A percentile compares a stretch with the other conserved stretches of the same genome.
These are phyloP conservation scores for Vigna hirtella DNA, from an alignment of 306 rosid species.

Conservation along the genomic window DNA sequence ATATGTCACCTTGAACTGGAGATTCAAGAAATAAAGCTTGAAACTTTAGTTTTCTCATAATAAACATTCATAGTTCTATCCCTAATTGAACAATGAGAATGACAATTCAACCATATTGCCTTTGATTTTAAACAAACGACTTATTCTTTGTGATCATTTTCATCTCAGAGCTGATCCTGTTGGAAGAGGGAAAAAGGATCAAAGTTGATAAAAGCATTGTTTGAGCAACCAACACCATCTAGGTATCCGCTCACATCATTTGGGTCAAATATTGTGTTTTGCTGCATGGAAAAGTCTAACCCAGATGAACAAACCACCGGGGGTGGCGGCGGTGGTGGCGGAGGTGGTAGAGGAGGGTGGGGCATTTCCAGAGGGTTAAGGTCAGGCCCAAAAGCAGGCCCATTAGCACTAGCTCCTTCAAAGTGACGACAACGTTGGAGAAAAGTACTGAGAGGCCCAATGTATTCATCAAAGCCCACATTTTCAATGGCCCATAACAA, in stretches of 20 bases:
- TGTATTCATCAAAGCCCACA: background rate
- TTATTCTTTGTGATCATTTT: too few relatives aligned
- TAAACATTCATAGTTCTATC: background rate
- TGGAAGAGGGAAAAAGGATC: background rate
- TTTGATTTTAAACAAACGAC: background rate
- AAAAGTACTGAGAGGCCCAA: background rate
- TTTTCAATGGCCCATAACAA: constrained; percentile 20
- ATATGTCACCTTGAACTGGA: too few relatives aligned
- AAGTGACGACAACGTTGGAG: background rate
- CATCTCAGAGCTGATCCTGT: background rate
- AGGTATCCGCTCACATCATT: background rate
- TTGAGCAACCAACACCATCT: background rate
- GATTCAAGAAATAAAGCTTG: too few relatives aligned
- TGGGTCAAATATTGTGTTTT: background rate
- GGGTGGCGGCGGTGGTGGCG: background rate
- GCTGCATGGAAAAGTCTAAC: background rate
- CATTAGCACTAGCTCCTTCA: background rate
- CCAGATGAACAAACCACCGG: background rate
- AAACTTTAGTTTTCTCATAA: too few relatives aligned
- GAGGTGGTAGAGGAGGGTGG: background rate
- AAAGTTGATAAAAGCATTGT: background rate
- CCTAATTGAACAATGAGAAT: background rate
- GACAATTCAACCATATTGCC: background rate
- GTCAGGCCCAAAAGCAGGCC: background rate
- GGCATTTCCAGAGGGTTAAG: background rate